Conservation (phyloP, 441 rosid species). For the Corymbia citriodora region DNA sequence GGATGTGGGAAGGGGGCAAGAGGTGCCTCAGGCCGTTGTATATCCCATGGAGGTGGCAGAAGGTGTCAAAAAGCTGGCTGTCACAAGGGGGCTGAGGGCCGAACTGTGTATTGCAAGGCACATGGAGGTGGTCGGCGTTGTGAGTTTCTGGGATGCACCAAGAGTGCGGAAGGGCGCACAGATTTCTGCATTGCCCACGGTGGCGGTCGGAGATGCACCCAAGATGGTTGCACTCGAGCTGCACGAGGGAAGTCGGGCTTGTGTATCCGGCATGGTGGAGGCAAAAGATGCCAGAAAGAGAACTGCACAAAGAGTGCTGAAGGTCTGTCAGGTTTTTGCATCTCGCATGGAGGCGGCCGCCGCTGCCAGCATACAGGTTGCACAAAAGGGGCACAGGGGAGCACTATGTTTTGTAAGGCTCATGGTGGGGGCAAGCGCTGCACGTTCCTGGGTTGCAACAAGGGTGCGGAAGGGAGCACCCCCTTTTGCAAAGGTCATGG, state of each 20-base stretch:
- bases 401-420: constrained; percentile 97
- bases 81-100: constrained; percentile 96
- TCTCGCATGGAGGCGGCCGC: constrained; percentile 98
- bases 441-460: constrained; percentile 67
- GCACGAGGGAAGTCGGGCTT: constrained; percentile 96
- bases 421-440: constrained; percentile 99
- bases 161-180: constrained; percentile 97
- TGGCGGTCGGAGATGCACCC: constrained; percentile 90
- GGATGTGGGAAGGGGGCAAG: constrained; percentile 99
- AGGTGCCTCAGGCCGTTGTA: constrained; percentile 96
- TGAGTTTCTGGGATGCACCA: constrained; percentile 95
- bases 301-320: constrained; percentile 95
- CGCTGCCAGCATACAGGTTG: constrained; percentile 81
- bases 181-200: constrained; percentile 97
- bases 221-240: constrained; percentile 78
- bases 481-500: constrained; percentile 98
- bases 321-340: constrained; percentile 96
- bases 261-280: constrained; percentile 97
- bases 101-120: constrained; percentile 97
- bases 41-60: constrained; percentile 97
- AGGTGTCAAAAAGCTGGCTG: constrained; percentile 91
- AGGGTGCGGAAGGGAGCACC: constrained; percentile 99
- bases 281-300: constrained; percentile 90
- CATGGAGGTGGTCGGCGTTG: constrained; percentile 99
- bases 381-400: constrained; percentile 96